phyloP scores from a whole-genome alignment of 2,329 filamentous ascomycete species.

The Fusarium papillatum region DNA sequence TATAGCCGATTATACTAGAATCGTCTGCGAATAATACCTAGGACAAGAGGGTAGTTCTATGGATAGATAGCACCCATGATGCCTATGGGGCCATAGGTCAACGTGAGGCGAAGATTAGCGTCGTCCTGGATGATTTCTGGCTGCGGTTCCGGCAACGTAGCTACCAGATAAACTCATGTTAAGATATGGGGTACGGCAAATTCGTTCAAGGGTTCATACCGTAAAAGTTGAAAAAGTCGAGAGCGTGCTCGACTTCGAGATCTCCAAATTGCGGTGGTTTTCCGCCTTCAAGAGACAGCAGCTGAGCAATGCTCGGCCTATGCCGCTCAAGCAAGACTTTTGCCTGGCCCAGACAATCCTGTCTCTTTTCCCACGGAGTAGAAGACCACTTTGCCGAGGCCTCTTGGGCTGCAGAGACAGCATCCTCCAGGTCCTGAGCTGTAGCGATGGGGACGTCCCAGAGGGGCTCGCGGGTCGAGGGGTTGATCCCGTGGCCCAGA shows the following conservation, averaged over 20 bases:
- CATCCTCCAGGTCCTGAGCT: neutral
- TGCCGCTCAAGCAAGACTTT: neutral
- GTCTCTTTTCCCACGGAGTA: slow-evolving; percentile 1
- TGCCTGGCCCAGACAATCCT: neutral
- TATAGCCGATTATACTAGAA: too few relatives aligned
- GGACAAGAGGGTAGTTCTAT: slow-evolving; percentile 11
- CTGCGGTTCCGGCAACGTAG: neutral
- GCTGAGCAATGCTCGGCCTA: neutral
- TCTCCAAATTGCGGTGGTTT: slow-evolving; percentile 56
- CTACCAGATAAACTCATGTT: neutral
- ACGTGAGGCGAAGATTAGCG: neutral
- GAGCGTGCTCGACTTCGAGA: neutral
- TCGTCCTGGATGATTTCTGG: neutral
- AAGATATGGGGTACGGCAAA: neutral
- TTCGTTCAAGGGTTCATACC: neutral
- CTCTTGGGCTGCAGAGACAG: neutral
- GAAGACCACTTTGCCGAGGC: slow-evolving; percentile 6
- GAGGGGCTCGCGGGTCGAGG: slow-evolving; percentile 3
- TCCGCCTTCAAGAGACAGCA: neutral
- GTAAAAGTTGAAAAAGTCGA: neutral
- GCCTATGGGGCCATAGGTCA: neutral
- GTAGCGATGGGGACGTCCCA: slow-evolving; percentile 19
- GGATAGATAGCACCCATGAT: neutral
- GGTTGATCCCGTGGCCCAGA: neutral
- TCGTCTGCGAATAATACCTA: too few relatives aligned